Base-by-base conservation (phyloP, 805 yeast genomes). In the Ogataea sp. region DNA sequence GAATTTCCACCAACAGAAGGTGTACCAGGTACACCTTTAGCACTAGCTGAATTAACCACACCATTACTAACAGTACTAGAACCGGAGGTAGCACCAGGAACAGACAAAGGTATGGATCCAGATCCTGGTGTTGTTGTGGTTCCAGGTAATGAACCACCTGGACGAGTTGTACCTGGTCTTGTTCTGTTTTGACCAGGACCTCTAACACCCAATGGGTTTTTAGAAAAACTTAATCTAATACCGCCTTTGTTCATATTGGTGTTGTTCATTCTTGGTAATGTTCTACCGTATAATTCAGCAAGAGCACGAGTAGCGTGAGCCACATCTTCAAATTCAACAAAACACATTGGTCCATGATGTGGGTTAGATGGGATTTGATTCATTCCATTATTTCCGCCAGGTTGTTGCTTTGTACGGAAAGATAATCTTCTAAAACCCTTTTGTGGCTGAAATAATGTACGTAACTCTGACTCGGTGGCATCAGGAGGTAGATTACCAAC, bases 401-500 rank as follows among this genome's bases (percentile, higher is more conserved):
- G 15, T 29, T 48, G 46, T 39, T 53, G 59, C 61, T 88, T 87
- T 15, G 94, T 89, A 51, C 96, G 74, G 68, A 93, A 93, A 16
- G 95, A 84, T 38, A 93, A 71, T 39, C 98, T 70, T 57, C 95
- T 81, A 67, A 93, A 93, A 2, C 98, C 98, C 43, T 81, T 78
- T 54, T 90, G 96, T 7, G 85, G 82, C 29, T 93, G 74, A 58
- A 93, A 93, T 46, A 93, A 64, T 30, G 85, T 80, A 49, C 96
- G 77, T 46, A 93, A 73, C 59, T 93, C 98, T 41, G 82, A 83
- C 57, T 93, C 98, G 2, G 94, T 82, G 2, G 97, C 95, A 66
- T 93, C 96, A 15, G 96, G 96, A 3, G 98, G 97, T 53, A 93
- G 70, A 59, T 93, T 93, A 16, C 98, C 98, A 36, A 93, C 98